These are phyloP conservation scores for Yamadazyma akitaensis DNA, from an alignment of 805 yeast genomes.

Conservation along the genomic window DNA sequence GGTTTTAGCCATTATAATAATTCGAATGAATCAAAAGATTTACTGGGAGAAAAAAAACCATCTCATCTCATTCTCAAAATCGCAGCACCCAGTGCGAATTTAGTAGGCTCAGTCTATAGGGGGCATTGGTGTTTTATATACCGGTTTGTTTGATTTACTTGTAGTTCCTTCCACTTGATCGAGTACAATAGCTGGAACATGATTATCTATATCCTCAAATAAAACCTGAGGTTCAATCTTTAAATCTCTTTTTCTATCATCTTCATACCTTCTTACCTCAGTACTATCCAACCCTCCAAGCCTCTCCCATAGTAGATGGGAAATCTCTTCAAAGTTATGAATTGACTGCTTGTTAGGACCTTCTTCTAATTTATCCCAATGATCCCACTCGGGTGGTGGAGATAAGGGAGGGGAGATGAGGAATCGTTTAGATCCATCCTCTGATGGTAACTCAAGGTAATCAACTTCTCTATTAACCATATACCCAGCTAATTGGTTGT, in stretches of 20 bases:
- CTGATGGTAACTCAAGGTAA: conserved; percentile 40
- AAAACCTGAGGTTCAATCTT: conserved; percentile 32
- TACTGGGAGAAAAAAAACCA: conserved; percentile 9
- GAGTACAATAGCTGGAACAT: conserved; percentile 40
- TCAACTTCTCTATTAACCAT: conserved; percentile 17
- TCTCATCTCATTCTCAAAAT: conserved; percentile 15
- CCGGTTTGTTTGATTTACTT: conserved; percentile 7
- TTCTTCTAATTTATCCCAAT: conserved; percentile 39
- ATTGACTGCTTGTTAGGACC: conserved; percentile 37
- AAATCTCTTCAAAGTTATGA: conserved; percentile 36
- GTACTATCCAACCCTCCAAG: conserved; percentile 39
- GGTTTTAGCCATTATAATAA: conserved; percentile 27
- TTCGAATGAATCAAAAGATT: not conserved
- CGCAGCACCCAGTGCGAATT: not conserved
- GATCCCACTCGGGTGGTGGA: conserved; percentile 44
- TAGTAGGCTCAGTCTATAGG: conserved; percentile 16
- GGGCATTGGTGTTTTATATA: conserved; percentile 36
- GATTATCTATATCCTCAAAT: conserved; percentile 34
- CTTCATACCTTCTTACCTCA: conserved; percentile 27
- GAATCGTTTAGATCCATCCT: conserved; percentile 33
- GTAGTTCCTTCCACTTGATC: conserved; percentile 24
- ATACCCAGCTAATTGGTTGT: conserved; percentile 22
- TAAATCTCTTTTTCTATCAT: conserved; percentile 18
- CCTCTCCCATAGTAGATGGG: conserved; percentile 43
- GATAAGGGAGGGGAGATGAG: conserved; percentile 45